Evolutionary conservation across 2,329 filamentous ascomycete species (phyloP), one percentile per base, ranked within the genome.

Genomic region (Pseudocercospora macadamiae): DNA sequence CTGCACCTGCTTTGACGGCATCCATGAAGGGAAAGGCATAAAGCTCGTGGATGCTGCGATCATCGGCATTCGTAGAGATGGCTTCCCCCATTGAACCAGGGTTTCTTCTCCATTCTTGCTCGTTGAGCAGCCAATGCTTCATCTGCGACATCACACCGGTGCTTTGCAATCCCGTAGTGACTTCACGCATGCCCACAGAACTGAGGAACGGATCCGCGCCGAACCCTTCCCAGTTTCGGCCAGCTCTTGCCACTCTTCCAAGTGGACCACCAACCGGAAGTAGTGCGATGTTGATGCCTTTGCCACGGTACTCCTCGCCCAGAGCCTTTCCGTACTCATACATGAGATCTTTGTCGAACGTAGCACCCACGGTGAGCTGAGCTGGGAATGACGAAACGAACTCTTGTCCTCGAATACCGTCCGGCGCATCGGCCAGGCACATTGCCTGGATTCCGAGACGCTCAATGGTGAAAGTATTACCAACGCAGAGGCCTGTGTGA

Each of bases 321-420:
- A 86, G 81, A 28, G 81, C 77, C 3, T 75, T 72, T 0, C 76
- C 84, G 9, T 82, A 74, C n/a, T 76, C 72, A 53, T 84, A 80
- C 0, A 83, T 80, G 44, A 86, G 69, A 10, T 79, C 77, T 53
- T 73, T 76, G 59, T 86, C 82, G 83, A 84, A 87, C 0, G 74
- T 70, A 5, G 75, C 73, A 3, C 74, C 77, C 1, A 75, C 69
- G 3, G 65, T 91, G 65, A 93, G 89, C n/a, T 89, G 90, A 7
- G 89, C 83, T 0, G 90, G 90, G 66, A 93, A 95, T 0, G 86
- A 89, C 0, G 89, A 92, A 53, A 87, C 85, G 60, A 90, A 86
- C 64, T 92, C 89, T 1, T 88, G 85, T n/a, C 84, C 84, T 25
- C 89, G 84, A 12, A 95, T 79, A 1, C 90, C 90, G 34, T 64